Evolutionary conservation across 1,139 yeast species (phyloP).

Genomic region (Candida sojae): DNA sequence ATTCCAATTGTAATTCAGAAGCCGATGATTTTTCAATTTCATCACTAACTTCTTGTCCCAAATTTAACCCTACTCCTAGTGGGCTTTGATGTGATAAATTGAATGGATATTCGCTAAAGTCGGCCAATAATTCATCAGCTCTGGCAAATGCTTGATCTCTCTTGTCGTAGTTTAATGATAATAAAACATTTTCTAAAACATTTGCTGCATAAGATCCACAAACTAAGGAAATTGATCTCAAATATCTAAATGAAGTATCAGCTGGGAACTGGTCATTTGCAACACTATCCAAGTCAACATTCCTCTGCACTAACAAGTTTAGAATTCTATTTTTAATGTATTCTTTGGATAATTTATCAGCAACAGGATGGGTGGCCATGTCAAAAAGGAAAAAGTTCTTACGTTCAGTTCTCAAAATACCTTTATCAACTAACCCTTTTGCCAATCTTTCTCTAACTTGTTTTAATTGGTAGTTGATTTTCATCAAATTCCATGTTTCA

Average conservation of each 20-base stretch:
- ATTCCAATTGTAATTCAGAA: constrained; percentile 74
- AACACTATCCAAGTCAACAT: constrained; percentile 52
- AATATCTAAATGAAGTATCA: constrained; percentile 64
- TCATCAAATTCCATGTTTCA: constrained; percentile 96
- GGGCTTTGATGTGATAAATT: constrained; percentile 53
- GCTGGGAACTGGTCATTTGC: constrained; percentile 67
- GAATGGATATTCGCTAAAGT: constrained; percentile 89
- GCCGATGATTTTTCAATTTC: constrained; percentile 65
- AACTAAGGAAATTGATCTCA: constrained; percentile 80
- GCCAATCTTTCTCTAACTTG: constrained; percentile 97
- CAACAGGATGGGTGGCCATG: constrained; percentile 98
- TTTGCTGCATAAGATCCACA: constrained; percentile 95
- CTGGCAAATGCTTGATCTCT: constrained; percentile 92
- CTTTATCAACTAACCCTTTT: constrained; percentile 96
- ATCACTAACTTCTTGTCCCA: constrained; percentile 63
- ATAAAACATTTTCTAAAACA: constrained; percentile 87
- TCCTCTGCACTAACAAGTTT: constrained; percentile 69
- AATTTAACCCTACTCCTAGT: constrained; percentile 75
- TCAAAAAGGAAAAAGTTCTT: constrained; percentile 92
- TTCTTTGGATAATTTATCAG: constrained; percentile 80
- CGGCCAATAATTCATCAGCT: constrained; percentile 85
- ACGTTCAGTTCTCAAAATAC: constrained; percentile 93
- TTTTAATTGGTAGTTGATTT: constrained; percentile 90
- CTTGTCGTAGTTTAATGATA: constrained; percentile 78
- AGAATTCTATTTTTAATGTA: constrained; percentile 76